phyloP scores from a whole-genome alignment of 495 filamentous ascomycete species.

The Letharia columbiana region DNA sequence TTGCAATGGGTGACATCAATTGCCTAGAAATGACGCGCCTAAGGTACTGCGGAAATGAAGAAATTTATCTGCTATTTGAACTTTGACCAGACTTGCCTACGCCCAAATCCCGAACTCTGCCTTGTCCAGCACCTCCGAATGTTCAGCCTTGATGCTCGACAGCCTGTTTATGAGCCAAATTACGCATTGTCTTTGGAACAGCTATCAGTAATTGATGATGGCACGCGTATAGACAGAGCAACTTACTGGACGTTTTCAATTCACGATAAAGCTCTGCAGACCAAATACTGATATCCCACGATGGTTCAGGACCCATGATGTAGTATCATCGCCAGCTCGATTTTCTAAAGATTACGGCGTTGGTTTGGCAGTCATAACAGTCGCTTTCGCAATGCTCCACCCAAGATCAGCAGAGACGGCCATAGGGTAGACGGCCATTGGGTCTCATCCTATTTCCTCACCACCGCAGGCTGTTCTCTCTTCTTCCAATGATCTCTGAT shows the following conservation, averaged over 20 bases:
- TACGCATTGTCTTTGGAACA: neutral
- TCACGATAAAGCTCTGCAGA: neutral
- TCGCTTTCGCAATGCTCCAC: neutral
- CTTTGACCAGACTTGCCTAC: neutral
- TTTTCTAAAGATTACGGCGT: neutral
- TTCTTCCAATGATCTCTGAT: conserved; percentile 72
- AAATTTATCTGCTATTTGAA: neutral
- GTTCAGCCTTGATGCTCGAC: neutral
- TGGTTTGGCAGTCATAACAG: neutral
- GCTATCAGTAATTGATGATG: neutral
- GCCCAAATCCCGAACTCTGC: neutral
- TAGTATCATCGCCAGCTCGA: neutral
- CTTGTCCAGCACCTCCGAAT: neutral
- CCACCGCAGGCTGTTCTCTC: conserved; percentile 26
- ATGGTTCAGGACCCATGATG: neutral
- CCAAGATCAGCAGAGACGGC: neutral
- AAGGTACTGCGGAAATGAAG: neutral
- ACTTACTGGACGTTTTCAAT: neutral
- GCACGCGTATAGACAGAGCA: neutral
- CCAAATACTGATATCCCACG: neutral
- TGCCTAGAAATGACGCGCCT: neutral
- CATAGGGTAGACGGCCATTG: neutral
- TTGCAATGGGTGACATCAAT: neutral
- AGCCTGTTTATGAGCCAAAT: neutral
- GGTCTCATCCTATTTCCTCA: neutral